Conservation (phyloP, 768 basidiomycete species). For the Hydnum rufescens region DNA sequence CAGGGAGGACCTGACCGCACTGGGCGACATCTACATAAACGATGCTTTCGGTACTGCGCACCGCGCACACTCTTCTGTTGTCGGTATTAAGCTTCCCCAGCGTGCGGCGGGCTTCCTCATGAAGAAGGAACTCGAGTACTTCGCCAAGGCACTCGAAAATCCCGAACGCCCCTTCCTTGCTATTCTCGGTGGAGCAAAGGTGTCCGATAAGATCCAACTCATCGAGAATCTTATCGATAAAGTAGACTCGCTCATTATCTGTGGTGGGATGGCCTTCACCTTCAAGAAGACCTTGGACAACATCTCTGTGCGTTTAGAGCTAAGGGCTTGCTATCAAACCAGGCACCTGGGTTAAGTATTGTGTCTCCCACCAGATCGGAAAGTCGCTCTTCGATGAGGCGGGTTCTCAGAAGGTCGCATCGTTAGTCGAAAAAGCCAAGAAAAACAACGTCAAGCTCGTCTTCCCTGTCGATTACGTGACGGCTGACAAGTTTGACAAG, state of each 20-base stretch:
- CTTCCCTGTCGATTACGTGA: conserved; percentile 89
- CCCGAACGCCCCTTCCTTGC: conserved; percentile 94
- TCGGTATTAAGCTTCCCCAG: conserved; percentile 81
- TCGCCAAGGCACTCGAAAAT: conserved; percentile 89
- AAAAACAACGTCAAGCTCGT: conserved; percentile 82
- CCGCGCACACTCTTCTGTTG: conserved; percentile 97
- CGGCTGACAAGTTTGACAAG: conserved; percentile 88
- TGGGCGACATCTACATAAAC: conserved; percentile 95
- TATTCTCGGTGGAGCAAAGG: conserved; percentile 95
- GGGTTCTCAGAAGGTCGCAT: conserved; percentile 69
- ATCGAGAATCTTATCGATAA: conserved; percentile 99
- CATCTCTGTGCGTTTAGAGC: conserved; percentile 40
- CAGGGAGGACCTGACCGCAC: conserved; percentile 67
- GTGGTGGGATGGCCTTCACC: conserved; percentile 98
- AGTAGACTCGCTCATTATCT: conserved; percentile 82
- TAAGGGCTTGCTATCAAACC: conserved; percentile 12
- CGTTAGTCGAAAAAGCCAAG: conserved; percentile 80
- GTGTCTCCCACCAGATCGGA: conserved; percentile 44
- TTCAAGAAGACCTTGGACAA: conserved; percentile 89
- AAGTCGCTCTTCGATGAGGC: conserved; percentile 82
- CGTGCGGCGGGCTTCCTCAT: conserved; percentile 91
- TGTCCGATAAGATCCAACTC: conserved; percentile 95
- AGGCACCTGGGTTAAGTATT: conserved; percentile 3
- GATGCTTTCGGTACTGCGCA: conserved; percentile 98
- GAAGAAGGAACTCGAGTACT: conserved; percentile 97